A percentile compares a stretch with the other conserved stretches of the same genome.
These are phyloP conservation scores for Candida xiaguanensis DNA, from an alignment of 805 yeast genomes.

Conservation along the genomic window DNA sequence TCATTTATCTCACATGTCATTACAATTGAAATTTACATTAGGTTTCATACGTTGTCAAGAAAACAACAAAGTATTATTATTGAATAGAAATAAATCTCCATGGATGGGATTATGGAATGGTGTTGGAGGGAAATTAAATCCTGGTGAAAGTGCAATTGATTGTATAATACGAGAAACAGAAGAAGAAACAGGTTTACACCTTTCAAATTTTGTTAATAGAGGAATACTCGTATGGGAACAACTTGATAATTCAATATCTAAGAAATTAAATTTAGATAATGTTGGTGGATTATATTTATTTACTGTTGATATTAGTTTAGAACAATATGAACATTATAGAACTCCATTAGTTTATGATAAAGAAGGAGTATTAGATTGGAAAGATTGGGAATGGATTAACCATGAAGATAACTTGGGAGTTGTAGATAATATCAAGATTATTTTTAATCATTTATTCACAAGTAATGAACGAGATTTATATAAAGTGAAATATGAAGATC, in stretches of 20 bases:
- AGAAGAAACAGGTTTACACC: constrained; percentile 38
- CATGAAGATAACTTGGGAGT: constrained; percentile 35
- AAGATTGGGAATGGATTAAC: constrained; percentile 31
- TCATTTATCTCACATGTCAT: neutral
- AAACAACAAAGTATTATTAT: constrained; percentile 27
- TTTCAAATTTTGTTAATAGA: constrained; percentile 25
- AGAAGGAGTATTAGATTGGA: constrained; percentile 45
- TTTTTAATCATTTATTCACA: constrained; percentile 19
- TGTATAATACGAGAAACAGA: constrained; percentile 39
- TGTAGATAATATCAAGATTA: constrained; percentile 33
- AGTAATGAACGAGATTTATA: constrained; percentile 22
- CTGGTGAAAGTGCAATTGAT: constrained; percentile 30
- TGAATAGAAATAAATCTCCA: constrained; percentile 40
- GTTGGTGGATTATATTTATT: constrained; percentile 39
- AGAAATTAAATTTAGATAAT: neutral
- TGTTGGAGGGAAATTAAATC: constrained; percentile 41
- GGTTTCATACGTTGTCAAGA: constrained; percentile 28
- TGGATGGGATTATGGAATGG: constrained; percentile 51
- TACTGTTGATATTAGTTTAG: constrained; percentile 30
- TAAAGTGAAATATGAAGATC: constrained; percentile 21
- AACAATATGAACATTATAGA: constrained; percentile 19
- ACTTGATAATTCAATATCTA: neutral
- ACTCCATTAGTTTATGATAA: constrained; percentile 28
- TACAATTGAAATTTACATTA: constrained; percentile 18
- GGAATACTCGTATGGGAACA: constrained; percentile 35